Evolutionary conservation across 2,329 filamentous ascomycete species (phyloP), one percentile per base, ranked within the genome.

Genomic region (Epichloe gansuensis): DNA sequence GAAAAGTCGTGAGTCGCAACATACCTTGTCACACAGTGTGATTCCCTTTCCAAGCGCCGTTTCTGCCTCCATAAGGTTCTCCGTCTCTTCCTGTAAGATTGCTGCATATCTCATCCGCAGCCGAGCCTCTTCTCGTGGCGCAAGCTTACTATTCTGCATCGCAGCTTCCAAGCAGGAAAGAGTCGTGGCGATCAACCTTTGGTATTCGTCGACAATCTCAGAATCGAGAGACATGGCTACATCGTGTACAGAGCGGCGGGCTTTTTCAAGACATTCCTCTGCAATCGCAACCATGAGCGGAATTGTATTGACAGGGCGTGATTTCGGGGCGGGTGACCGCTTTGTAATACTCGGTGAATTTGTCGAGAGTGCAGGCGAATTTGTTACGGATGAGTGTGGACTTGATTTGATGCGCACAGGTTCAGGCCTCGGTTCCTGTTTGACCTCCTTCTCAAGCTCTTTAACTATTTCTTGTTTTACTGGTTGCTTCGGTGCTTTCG

Each of bases 31-130:
- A 59, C 82, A 87, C 2, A 86, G 70, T 2, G 79, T 76, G 51
- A 87, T 82, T 6, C 84, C 85, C 65, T 87, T 87, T 41, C 78
- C 83, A 52, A 91, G 66, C 3, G 82, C 74, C 12, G 81, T 84
- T 65, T 90, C 86, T 1, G 84, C 83, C 58, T 87, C 81, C 69
- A 81, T 81, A 11, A 81, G 70, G 56, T 89, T 89, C 36, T 87
- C 83, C 2, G 86, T 90, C 67, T 91, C 87, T 56, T 88, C 82
- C 39, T 81, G 76, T 25, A 91, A 66, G 6, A 90, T 70, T 36
- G 77, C 80, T 2, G 85, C 85, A 66, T 89, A 89, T 60, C 84
- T 76, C 42, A 90, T 66, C 31, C 84, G 77, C 50, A 89, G 69
- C 51, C 77, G 78, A 9, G 84, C 86, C 64, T 90, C 86, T 45